phyloP scores from a whole-genome alignment of 2,329 filamentous ascomycete species.

The Clarireedia homoeocarpa region DNA sequence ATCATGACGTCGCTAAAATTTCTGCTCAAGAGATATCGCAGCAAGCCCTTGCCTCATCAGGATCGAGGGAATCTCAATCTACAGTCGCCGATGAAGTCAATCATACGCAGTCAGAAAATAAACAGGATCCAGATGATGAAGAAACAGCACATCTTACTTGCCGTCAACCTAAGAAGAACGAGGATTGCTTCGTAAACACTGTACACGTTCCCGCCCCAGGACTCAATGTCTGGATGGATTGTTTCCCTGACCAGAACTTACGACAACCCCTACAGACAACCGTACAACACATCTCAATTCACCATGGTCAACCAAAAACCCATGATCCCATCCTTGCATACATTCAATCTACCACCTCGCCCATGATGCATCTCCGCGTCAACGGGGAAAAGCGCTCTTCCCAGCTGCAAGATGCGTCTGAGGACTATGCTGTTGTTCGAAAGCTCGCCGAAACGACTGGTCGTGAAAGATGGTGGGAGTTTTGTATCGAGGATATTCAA shows the following conservation, averaged over 20 bases:
- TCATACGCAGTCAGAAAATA: not conserved
- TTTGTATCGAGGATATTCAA: conserved; percentile 8
- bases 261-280: not conserved
- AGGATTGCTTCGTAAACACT: not conserved
- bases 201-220: not conserved
- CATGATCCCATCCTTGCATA: too few species aligned
- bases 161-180: not conserved
- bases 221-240: not conserved
- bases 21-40: too few species aligned
- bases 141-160: not conserved
- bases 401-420: not conserved
- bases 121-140: not conserved
- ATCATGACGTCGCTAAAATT: too few species aligned
- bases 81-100: not conserved
- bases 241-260: not conserved
- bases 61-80: too few species aligned
- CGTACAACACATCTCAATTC: too few species aligned
- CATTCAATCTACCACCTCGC: not conserved
- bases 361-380: not conserved
- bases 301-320: not conserved
- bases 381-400: not conserved
- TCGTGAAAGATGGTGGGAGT: not conserved
- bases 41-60: too few species aligned
- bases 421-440: not conserved
- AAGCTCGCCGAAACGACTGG: not conserved